phyloP scores from a whole-genome alignment of 2,329 filamentous ascomycete genomes.

The Clarireedia paspali region DNA sequence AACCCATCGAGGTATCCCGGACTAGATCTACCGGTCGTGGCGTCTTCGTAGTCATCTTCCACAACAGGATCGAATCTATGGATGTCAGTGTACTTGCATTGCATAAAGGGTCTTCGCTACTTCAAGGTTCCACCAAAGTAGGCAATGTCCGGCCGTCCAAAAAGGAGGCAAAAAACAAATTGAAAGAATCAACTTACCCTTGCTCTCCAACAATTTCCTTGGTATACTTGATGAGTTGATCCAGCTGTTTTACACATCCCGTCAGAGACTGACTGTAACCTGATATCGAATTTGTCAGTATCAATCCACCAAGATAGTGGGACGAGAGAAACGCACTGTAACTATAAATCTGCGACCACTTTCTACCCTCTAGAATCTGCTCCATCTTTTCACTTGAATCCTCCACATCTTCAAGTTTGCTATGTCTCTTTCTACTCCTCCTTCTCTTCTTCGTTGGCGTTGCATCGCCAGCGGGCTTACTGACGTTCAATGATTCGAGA shows the following conservation, averaged over 20 bases:
- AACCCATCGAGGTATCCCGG: not conserved
- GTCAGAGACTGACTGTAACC: conserved; percentile 45
- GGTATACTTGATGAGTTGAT: conserved; percentile 47
- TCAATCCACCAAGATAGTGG: not conserved
- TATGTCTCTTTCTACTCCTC: not conserved
- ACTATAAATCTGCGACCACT: conserved; percentile 50
- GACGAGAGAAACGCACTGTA: conserved; percentile 26
- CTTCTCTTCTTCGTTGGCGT: conserved; percentile 1
- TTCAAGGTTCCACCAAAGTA: too few relatives aligned
- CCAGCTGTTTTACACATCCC: conserved; percentile 44
- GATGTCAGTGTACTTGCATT: not conserved
- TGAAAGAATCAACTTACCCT: conserved; percentile 24
- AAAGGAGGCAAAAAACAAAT: not conserved
- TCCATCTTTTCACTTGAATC: conserved; percentile 5
- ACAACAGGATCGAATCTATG: conserved; percentile 16
- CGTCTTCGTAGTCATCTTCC: conserved; percentile 10
- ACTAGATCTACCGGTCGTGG: not conserved
- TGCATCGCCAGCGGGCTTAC: conserved; percentile 2
- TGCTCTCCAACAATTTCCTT: conserved; percentile 52
- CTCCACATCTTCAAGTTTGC: not conserved
- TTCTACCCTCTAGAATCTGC: conserved; percentile 28
- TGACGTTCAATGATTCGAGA: conserved; percentile 32
- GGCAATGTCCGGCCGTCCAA: too few relatives aligned
- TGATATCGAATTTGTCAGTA: not conserved
- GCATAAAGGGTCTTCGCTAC: not conserved